A percentile compares a stretch with the other conserved stretches of the same genome.
Evolutionary conservation across 2,329 filamentous ascomycete genomes (phyloP).

Genomic region (Phialophora tarda): DNA sequence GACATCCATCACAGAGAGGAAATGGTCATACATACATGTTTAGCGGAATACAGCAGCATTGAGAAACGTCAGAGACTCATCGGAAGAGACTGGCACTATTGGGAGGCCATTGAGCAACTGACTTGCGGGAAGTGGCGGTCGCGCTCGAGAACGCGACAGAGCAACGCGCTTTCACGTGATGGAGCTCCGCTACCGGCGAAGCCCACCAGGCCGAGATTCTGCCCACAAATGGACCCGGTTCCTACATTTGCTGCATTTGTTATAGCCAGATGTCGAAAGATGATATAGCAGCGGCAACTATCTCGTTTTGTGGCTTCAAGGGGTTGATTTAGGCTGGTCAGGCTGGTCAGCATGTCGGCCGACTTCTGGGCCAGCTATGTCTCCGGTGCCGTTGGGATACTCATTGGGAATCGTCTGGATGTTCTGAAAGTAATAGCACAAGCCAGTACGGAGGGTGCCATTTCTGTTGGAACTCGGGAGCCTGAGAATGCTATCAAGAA

Average conservation of each 20-base stretch:
- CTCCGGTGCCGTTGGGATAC: constrained; percentile 81
- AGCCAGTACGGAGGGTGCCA: constrained; percentile 54
- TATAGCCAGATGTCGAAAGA: neutral
- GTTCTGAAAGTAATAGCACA: constrained; percentile 81
- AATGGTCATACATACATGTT: constrained; percentile 4
- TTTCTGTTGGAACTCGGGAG: neutral
- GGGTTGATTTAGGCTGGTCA: neutral
- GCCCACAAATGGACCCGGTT: neutral
- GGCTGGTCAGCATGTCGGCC: constrained; percentile 67
- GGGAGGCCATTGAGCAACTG: neutral
- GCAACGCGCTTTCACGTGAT: constrained; percentile 30
- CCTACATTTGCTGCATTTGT: neutral
- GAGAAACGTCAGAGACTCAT: neutral
- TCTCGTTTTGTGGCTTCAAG: neutral
- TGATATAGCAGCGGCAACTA: constrained; percentile 5
- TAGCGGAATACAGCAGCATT: neutral
- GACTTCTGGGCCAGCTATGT: constrained; percentile 95
- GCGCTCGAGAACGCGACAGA: neutral
- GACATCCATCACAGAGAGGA: neutral
- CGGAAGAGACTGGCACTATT: neutral
- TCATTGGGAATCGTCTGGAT: constrained; percentile 87
- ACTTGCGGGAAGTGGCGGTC: neutral
- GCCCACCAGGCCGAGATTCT: neutral
- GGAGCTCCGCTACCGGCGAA: neutral
- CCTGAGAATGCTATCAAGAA: constrained; percentile 18